Evolutionary conservation across 78 protist genomes (phyloP).

Genomic region (Creolimax fragrantissima): DNA sequence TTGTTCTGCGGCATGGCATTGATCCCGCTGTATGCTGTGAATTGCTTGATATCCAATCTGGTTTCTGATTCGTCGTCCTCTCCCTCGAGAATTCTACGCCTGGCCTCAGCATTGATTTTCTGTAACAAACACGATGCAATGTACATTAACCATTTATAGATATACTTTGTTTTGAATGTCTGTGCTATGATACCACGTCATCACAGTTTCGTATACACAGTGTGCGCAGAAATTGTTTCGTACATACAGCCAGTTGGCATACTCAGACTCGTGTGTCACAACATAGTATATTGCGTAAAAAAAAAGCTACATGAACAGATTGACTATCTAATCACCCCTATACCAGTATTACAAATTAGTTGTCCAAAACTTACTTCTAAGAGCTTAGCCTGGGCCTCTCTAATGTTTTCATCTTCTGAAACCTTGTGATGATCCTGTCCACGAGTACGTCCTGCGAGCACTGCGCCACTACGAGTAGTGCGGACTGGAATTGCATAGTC

Average conservation of each 20-base stretch:
- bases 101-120: slow-evolving; percentile 2
- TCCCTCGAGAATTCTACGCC: background rate
- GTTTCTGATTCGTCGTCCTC: slow-evolving; percentile 29
- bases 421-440: background rate
- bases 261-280: too few species aligned
- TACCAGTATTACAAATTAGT: too few species aligned
- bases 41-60: slow-evolving; percentile 10
- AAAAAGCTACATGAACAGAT: too few species aligned
- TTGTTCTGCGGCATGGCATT: slow-evolving; percentile 12
- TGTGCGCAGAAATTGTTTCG: background rate
- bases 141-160: background rate
- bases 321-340: background rate
- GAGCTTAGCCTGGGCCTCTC: background rate
- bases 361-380: too few species aligned
- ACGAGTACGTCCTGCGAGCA: background rate
- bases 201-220: background rate
- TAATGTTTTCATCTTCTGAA: background rate
- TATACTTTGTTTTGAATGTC: background rate
- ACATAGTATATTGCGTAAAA: too few species aligned
- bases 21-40: background rate
- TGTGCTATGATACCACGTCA: background rate
- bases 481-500: background rate
- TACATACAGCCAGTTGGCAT: too few species aligned
- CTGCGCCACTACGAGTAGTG: background rate
- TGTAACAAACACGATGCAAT: background rate